Base-by-base conservation (phyloP, 257 asterid genomes). In the Solanum paucissectum region DNA sequence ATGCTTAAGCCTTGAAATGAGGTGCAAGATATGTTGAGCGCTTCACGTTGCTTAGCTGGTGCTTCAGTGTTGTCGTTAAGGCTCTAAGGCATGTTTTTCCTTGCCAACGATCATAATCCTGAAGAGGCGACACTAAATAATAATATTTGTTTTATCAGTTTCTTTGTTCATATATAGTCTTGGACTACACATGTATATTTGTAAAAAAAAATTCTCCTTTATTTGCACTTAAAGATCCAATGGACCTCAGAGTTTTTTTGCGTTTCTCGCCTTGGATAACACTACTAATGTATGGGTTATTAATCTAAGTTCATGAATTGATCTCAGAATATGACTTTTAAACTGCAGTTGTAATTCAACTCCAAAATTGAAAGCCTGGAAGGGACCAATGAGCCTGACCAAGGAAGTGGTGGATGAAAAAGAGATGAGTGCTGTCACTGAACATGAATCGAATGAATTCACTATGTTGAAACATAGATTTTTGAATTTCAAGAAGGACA, bases 401-500 rank as follows among this genome's bases (percentile, higher is more conserved):
- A 92, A 86, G 92, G 97, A 92, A 85, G 86, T 87, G 83, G 74
- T 42, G 20, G 92, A 93, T 62, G 85, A 87, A 84, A 84, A 87
- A 88, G 92, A 91, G 46, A 93, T 88, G 85, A 89, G 89, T 66
- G 64, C 79, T 60, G 92, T n/a, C 62, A 84, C 88, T 74, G 90
- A 90, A 34, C 89, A 90, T 74, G 93, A 40, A 12, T 42, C 92
- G 7, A 92, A 92, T 90, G 90, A 89, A 88, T 97, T 97, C 92
- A 88, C 88, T 92, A 94, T 88, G 92, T 88, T 95, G 95, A 95
- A 87, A 89, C 93, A 91, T 44, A 92, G 96, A 85, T 97, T 97
- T 91, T 94, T 97, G 44, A 91, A 92, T 91, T 96, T 96, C 93
- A 97, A 97, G 79, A 93, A 92, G 88, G 91, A 97, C 77, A 94